These are phyloP conservation scores for Pleurotus citrinopileatus DNA, from an alignment of 768 basidiomycete genomes.

Conservation along the genomic window DNA sequence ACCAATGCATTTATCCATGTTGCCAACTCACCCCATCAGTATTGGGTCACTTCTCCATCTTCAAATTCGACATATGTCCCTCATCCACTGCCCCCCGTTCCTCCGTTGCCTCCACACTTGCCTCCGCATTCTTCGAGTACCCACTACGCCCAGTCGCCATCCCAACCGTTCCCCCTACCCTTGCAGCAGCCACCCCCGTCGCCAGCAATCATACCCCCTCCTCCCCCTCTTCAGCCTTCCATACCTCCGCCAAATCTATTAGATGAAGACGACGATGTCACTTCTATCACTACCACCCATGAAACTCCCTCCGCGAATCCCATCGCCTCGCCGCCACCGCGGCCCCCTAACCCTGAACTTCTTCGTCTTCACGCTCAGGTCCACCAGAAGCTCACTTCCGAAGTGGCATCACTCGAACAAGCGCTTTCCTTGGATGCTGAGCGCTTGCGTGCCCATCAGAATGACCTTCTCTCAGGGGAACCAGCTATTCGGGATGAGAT, in stretches of 20 bases:
- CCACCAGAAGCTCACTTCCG: constrained; percentile 69
- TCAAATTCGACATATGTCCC: constrained; percentile 12
- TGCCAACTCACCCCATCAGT: constrained; percentile 12
- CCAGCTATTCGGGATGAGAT: constrained; percentile 97
- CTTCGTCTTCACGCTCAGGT: constrained; percentile 76
- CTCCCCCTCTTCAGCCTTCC: constrained; percentile 17
- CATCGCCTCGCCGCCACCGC: constrained; percentile 54
- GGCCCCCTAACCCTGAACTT: constrained; percentile 89
- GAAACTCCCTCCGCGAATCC: constrained; percentile 13
- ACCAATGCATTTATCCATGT: constrained; percentile 14
- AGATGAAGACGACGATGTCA: constrained; percentile 53
- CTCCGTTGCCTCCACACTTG: constrained; percentile 26
- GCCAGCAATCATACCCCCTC: constrained; percentile 11
- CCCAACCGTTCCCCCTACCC: constrained; percentile 10
- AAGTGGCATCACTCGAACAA: constrained; percentile 68
- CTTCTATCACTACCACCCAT: constrained; percentile 13
- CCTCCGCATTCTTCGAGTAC: constrained; percentile 16
- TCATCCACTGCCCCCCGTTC: constrained; percentile 22
- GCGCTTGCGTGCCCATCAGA: constrained; percentile 74
- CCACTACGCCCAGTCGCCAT: constrained; percentile 8
- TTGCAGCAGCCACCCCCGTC: constrained; percentile 12
- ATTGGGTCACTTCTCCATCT: constrained; percentile 25
- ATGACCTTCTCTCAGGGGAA: constrained; percentile 84
- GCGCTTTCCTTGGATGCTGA: constrained; percentile 65
- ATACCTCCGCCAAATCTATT: constrained; percentile 54